These are phyloP conservation scores for Stromatinia cepivora DNA, from an alignment of 2,329 filamentous ascomycete genomes.

Conservation along the genomic window DNA sequence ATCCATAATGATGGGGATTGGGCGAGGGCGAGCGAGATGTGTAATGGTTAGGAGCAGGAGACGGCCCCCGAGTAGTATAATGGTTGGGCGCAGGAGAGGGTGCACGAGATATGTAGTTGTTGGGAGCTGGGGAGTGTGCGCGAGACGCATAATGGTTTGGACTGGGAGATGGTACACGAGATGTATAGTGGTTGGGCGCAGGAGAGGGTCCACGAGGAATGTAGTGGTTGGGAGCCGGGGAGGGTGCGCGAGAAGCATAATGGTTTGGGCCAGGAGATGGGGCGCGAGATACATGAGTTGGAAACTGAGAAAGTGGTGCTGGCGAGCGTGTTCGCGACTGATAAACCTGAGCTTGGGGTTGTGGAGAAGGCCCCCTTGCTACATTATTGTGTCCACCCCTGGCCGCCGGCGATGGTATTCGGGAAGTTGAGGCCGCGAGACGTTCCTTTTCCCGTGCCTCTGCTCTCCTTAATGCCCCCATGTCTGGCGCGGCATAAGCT, in stretches of 20 bases:
- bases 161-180: constrained; percentile 35
- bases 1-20: constrained; percentile 43
- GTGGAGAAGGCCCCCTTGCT: constrained; percentile 36
- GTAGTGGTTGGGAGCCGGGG: constrained; percentile 32
- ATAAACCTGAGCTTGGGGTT: constrained; percentile 34
- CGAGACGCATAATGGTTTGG: constrained; percentile 1
- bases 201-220: constrained; percentile 43
- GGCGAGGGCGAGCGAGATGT: constrained; percentile 37
- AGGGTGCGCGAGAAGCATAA: constrained; percentile 1
- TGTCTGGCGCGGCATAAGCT: constrained; percentile 65
- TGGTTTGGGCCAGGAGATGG: constrained; percentile 15
- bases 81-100: constrained; percentile 25
- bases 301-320: constrained; percentile 32
- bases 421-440: constrained; percentile 32
- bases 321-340: constrained; percentile 45
- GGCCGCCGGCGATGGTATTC: constrained; percentile 35
- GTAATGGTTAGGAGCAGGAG: constrained; percentile 37
- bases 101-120: neutral
- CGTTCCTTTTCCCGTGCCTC: constrained; percentile 38
- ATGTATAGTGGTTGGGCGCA: constrained; percentile 39
- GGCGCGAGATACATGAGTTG: constrained; percentile 8
- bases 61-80: constrained; percentile 28
- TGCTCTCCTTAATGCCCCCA: constrained; percentile 57
- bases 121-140: constrained; percentile 18
- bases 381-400: constrained; percentile 31